Evolutionary conservation across 768 basidiomycete species (phyloP).

Genomic region (Dacryopinax spathularia): DNA sequence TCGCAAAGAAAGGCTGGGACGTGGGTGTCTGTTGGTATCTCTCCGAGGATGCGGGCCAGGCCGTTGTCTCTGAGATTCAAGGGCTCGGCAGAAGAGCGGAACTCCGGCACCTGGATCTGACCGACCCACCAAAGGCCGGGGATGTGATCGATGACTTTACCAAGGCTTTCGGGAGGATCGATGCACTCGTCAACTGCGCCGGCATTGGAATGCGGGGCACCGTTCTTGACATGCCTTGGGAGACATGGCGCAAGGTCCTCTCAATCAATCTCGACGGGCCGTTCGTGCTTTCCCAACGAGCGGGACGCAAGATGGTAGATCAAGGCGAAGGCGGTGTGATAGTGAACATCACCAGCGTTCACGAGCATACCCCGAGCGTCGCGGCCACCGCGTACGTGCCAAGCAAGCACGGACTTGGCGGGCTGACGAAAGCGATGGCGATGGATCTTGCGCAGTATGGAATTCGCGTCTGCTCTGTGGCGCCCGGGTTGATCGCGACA

Average conservation of each 20-base stretch:
- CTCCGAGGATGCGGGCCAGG: not conserved
- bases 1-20: constrained; percentile 13
- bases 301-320: not conserved
- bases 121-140: not conserved
- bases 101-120: not conserved
- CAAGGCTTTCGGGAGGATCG: not conserved
- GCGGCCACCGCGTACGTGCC: not conserved
- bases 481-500: constrained; percentile 9
- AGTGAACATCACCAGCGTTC: constrained; percentile 3
- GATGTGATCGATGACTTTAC: not conserved
- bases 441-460: constrained; percentile 7
- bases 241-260: not conserved
- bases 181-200: constrained; percentile 6
- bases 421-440: constrained; percentile 8
- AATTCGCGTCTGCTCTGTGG: constrained; percentile 8
- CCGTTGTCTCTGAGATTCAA: not conserved
- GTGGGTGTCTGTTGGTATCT: not conserved
- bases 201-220: not conserved
- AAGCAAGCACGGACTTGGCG: constrained; percentile 7
- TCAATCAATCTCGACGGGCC: constrained; percentile 4
- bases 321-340: not conserved
- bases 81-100: not conserved
- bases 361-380: not conserved
- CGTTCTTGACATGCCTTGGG: constrained; percentile 1
- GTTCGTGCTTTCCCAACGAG: constrained; percentile 3